Conservation (phyloP, 306 rosid genomes). For the Medicago lupulina region DNA sequence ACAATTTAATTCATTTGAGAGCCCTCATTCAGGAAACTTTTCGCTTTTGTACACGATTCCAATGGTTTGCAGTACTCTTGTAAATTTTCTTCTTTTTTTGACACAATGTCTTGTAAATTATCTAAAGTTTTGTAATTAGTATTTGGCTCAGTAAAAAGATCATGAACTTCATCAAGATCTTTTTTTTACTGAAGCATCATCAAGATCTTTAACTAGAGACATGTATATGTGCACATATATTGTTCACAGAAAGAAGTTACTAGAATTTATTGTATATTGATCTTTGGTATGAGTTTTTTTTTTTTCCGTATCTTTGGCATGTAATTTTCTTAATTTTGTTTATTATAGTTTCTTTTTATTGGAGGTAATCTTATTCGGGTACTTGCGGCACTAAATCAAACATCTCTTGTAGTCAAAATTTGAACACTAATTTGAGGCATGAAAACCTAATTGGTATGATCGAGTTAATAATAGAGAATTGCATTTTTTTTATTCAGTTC, state of each 20-base stretch:
- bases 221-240: background rate
- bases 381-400: no score
- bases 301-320: no score
- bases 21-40: background rate
- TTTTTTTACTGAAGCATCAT: background rate
- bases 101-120: background rate
- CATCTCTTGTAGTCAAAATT: no score
- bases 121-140: background rate
- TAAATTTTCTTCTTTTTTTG: background rate
- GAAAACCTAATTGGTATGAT: no score
- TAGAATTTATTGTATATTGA: background rate
- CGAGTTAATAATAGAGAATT: no score
- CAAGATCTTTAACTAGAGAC: background rate
- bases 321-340: no score
- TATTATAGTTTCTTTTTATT: no score
- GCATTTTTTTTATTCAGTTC: no score
- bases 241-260: background rate
- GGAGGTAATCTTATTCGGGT: no score
- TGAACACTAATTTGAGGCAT: no score
- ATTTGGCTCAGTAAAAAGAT: background rate
- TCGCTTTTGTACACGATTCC: background rate
- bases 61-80: background rate
- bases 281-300: background rate
- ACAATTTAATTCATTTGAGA: conserved; percentile 13
- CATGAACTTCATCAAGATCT: background rate